Evolutionary conservation across 73 alveolate genomes (phyloP), one percentile per base, ranked within the genome.

Genomic region (Stentor coeruleus): DNA sequence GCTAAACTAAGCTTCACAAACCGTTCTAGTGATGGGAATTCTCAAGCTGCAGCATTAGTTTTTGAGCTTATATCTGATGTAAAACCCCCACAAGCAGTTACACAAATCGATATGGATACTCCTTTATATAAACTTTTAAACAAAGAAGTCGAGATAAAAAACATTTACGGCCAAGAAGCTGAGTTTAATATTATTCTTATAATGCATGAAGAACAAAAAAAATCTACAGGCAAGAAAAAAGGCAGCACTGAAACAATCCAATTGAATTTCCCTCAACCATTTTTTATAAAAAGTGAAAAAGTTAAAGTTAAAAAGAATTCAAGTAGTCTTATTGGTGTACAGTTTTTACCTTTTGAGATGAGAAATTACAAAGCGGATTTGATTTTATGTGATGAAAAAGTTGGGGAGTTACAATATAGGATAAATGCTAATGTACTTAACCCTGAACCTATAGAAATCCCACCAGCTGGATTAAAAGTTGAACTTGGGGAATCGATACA

Each of bases 1-100:
- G 99, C 98, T 38, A 95, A 94, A 85, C 85, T 97, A 28, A 95
- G 94, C 60, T 97, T 97, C 82, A 97, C 98, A 3, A 95, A 95
- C 82, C 90, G 93, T 76, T 84, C 84, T 72, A 92, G 96, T 57
- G 99, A 97, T 66, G 94, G 98, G 81, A 92, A 91, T 72, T 87
- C 90, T 14, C 95, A 94, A 83, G 99, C 99, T 20, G 99, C 99
- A 6, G 99, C 99, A 14, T 89, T 97, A 83, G 99, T 97, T 37
- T 97, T 94, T 84, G 98, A 97, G 86, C 85, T 97, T 60, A 88
- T 91, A 37, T 95, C 99, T 6, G 89, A 95, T 82, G 97, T 97
- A 2, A 90, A 93, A 39, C 97, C 97, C 6, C 93, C 99, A 83
- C 95, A 95, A 85, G 89, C 88, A 2, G 59, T 59, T 14, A 55